These are phyloP conservation scores for Neurospora terricola DNA, from an alignment of 495 filamentous ascomycete species.

Conservation along the genomic window DNA sequence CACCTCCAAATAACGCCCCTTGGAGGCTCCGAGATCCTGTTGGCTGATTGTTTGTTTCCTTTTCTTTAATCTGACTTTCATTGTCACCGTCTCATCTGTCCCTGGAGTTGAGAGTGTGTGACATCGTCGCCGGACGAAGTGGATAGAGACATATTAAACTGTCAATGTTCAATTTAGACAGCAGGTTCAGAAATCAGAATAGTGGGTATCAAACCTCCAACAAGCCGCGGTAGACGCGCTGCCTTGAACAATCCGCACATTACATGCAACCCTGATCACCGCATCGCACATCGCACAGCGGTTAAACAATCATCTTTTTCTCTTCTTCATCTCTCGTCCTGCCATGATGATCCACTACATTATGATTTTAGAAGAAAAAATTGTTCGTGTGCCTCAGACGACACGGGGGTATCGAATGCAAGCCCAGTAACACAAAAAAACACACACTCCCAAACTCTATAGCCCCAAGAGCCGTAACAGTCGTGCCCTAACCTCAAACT, in stretches of 20 bases:
- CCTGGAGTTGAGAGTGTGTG: not conserved
- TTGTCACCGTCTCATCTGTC: not conserved
- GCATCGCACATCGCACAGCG: not conserved
- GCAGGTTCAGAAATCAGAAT: not conserved
- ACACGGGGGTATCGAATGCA: not conserved
- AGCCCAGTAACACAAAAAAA: not conserved
- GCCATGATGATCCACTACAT: not conserved
- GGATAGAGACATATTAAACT: not conserved
- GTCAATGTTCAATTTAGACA: not conserved
- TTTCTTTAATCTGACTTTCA: not conserved
- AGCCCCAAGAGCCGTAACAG: not conserved
- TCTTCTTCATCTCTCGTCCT: not conserved
- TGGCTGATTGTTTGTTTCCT: conserved; percentile 9
- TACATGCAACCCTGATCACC: not conserved
- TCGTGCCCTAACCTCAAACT: not conserved
- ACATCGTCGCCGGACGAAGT: not conserved
- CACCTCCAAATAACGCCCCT: not conserved
- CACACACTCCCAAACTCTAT: not conserved
- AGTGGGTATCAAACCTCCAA: not conserved
- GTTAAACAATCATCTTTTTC: not conserved
- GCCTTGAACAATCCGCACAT: not conserved
- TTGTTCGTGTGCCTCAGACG: not conserved
- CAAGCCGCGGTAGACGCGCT: not conserved
- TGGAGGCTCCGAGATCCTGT: conserved; percentile 2
- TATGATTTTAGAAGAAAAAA: not conserved